Conservation (phyloP, 768 basidiomycete species). For the Rhizopogon salebrosus region DNA sequence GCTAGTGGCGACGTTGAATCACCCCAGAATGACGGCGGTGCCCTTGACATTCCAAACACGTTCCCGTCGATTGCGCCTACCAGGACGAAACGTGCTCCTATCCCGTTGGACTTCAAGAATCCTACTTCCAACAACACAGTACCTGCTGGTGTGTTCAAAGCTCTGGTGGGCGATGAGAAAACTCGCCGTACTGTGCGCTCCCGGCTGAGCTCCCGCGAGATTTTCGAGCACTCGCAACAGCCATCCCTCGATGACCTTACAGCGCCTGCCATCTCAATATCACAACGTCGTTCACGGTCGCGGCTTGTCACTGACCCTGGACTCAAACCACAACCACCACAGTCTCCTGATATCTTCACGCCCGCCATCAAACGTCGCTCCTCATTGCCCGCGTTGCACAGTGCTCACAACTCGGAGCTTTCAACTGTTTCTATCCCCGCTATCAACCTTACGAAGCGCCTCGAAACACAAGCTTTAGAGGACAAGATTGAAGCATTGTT, state of each 20-base stretch:
- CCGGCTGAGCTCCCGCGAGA: constrained; percentile 67
- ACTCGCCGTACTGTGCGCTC: constrained; percentile 72
- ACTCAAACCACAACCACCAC: constrained; percentile 22
- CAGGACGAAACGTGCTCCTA: constrained; percentile 62
- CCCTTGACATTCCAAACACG: neutral
- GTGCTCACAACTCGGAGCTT: constrained; percentile 37
- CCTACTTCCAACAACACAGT: constrained; percentile 66
- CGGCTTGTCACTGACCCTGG: constrained; percentile 59
- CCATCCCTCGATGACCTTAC: constrained; percentile 77
- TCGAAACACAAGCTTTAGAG: constrained; percentile 59
- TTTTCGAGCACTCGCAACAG: constrained; percentile 59
- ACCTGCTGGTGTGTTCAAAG: constrained; percentile 84
- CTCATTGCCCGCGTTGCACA: constrained; percentile 52
- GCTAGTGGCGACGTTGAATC: constrained; percentile 7
- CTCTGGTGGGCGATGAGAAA: constrained; percentile 62
- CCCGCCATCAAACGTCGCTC: constrained; percentile 46
- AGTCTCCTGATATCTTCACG: constrained; percentile 38
- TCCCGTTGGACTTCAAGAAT: constrained; percentile 75
- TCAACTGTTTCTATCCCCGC: constrained; percentile 41
- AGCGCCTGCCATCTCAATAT: constrained; percentile 61
- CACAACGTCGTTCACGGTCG: constrained; percentile 49
- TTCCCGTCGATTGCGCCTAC: constrained; percentile 12
- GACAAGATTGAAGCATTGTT: constrained; percentile 57
- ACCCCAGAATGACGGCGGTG: constrained; percentile 10
- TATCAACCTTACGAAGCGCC: constrained; percentile 47